A percentile compares a stretch with the other conserved stretches of the same genome.
These are phyloP conservation scores for Bacidia rubella DNA, from an alignment of 495 filamentous ascomycete species.

Conservation along the genomic window DNA sequence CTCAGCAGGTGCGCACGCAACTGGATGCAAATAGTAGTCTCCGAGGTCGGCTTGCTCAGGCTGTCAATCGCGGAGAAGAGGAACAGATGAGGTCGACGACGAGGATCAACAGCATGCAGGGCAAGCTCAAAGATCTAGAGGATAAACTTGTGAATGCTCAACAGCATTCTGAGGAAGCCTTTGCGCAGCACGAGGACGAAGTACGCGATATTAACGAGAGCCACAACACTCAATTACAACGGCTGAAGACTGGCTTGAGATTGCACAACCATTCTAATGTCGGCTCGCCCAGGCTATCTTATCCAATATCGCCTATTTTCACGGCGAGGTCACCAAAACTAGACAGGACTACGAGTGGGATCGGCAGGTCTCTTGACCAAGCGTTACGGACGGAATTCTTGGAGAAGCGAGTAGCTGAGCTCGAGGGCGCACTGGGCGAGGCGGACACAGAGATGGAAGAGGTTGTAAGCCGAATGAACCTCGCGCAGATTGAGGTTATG, in stretches of 20 bases:
- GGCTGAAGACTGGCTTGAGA: slow-evolving; percentile 44
- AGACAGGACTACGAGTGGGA: slow-evolving; percentile 42
- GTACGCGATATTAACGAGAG: slow-evolving; percentile 58
- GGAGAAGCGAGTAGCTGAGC: slow-evolving; percentile 59
- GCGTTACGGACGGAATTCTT: slow-evolving; percentile 56
- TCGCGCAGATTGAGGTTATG: slow-evolving; percentile 86
- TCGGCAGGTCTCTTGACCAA: slow-evolving; percentile 44
- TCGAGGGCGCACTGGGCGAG: slow-evolving; percentile 68
- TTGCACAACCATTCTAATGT: slow-evolving; percentile 28
- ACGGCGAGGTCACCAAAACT: slow-evolving; percentile 41
- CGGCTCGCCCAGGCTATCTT: slow-evolving; percentile 35
- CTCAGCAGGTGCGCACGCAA: slow-evolving; percentile 61
- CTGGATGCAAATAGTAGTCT: slow-evolving; percentile 61
- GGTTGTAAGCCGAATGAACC: slow-evolving; percentile 83
- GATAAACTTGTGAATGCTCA: slow-evolving; percentile 75
- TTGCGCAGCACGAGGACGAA: slow-evolving; percentile 77
- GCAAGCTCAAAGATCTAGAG: slow-evolving; percentile 63
- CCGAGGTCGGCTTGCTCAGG: slow-evolving; percentile 67
- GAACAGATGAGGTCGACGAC: slow-evolving; percentile 66
- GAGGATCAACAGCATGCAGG: slow-evolving; percentile 73
- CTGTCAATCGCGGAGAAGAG: slow-evolving; percentile 72
- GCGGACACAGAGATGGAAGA: slow-evolving; percentile 91
- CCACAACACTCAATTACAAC: slow-evolving; percentile 63
- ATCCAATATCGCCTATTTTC: slow-evolving; percentile 51
- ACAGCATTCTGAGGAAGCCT: slow-evolving; percentile 70